Conservation (phyloP, 371 early-diverging fungal species). For the Entomophthora muscae region DNA sequence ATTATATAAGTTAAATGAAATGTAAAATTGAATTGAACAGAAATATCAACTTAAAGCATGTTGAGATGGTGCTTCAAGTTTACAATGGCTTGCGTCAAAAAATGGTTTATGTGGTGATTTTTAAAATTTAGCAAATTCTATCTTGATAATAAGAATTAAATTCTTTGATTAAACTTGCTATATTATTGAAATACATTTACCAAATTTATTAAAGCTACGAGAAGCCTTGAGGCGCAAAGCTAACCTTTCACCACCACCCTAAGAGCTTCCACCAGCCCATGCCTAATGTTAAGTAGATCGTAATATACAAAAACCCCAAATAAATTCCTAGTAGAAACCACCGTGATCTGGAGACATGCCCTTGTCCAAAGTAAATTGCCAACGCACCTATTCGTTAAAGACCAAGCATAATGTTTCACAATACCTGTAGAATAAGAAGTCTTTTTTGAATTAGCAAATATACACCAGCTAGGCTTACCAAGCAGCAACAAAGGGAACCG, state of each 20-base stretch:
- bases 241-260: neutral
- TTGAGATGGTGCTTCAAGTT: too few relatives aligned
- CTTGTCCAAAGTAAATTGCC: slow-evolving; percentile 38
- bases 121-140: too few relatives aligned
- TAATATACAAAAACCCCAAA: slow-evolving; percentile 26
- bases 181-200: too few relatives aligned
- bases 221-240: too few relatives aligned
- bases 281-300: slow-evolving; percentile 39
- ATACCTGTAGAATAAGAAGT: slow-evolving; percentile 39
- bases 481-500: slow-evolving; percentile 39
- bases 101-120: too few relatives aligned
- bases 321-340: slow-evolving; percentile 44
- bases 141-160: too few relatives aligned
- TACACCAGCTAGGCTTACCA: slow-evolving; percentile 23
- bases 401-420: slow-evolving; percentile 12
- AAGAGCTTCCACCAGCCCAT: slow-evolving; percentile 48
- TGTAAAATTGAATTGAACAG: too few relatives aligned
- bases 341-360: slow-evolving; percentile 26
- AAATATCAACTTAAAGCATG: too few relatives aligned
- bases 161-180: too few relatives aligned
- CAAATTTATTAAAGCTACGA: too few relatives aligned
- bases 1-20: too few relatives aligned
- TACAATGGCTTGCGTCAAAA: too few relatives aligned
- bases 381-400: slow-evolving; percentile 18
- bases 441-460: slow-evolving; percentile 13